Evolutionary conservation across 169 alveolate genomes (phyloP).

Genomic region (Eimeria maxima): DNA sequence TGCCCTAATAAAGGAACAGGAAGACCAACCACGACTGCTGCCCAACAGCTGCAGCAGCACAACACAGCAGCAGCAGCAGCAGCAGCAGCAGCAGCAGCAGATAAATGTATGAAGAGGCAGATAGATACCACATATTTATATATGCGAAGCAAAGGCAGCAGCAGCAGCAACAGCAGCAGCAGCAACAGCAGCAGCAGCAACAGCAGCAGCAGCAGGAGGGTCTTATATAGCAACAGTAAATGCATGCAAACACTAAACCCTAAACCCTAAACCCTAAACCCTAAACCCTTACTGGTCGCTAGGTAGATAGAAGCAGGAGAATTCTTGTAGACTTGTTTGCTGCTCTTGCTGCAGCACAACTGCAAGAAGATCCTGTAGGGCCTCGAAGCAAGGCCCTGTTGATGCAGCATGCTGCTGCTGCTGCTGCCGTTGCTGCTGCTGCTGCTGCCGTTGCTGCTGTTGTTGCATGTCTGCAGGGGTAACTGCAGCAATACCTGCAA

Average conservation of each 20-base stretch:
- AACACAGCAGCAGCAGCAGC: not conserved
- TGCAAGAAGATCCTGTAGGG: constrained; percentile 13
- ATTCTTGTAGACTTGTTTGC: not conserved
- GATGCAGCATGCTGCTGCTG: not conserved
- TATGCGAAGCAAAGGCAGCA: not conserved
- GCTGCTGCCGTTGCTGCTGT: too few species aligned
- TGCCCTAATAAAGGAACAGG: not conserved
- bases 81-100: constrained; percentile 46
- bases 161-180: constrained; percentile 44
- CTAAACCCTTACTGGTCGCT: not conserved
- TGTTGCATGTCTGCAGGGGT: too few species aligned
- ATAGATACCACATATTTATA: too few species aligned
- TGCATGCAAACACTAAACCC: too few species aligned
- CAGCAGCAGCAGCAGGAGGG: not conserved
- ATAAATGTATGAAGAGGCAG: not conserved
- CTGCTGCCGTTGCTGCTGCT: not conserved
- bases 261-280: too few species aligned
- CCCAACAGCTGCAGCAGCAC: constrained; percentile 63
- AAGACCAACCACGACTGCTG: not conserved
- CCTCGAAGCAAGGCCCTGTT: not conserved
- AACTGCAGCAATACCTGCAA: too few species aligned
- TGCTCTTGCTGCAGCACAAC: constrained; percentile 46
- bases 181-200: constrained; percentile 3
- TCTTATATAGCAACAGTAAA: too few species aligned
- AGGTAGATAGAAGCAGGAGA: not conserved